A percentile compares a stretch with the other conserved stretches of the same genome.
Conservation (phyloP, 1,284 basidiomycete genomes). For the Pseudozyma sp. region DNA sequence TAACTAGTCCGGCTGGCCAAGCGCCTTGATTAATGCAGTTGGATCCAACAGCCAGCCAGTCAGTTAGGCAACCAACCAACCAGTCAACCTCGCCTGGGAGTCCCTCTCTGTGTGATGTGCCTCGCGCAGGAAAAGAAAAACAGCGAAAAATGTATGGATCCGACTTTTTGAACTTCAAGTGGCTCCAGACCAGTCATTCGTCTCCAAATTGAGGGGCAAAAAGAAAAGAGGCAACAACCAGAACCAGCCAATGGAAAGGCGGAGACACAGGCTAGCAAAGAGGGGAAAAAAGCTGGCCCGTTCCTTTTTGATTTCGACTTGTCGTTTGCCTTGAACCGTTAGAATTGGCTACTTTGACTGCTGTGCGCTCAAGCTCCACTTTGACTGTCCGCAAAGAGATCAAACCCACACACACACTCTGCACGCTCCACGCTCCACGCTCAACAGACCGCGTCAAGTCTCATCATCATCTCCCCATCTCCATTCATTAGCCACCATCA, state of each 20-base stretch:
- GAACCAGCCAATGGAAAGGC: slow-evolving; percentile 6
- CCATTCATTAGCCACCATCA: slow-evolving; percentile 13
- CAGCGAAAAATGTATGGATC: not conserved
- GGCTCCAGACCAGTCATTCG: slow-evolving; percentile 11
- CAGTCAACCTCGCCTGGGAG: no score
- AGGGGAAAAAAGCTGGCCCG: not conserved
- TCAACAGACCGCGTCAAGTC: slow-evolving; percentile 17
- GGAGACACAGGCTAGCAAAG: not conserved
- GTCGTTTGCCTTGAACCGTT: slow-evolving; percentile 24
- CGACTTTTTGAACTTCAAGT: not conserved
- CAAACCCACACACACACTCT: slow-evolving; percentile 19
- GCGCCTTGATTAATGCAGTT: no score
- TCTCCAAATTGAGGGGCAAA: not conserved
- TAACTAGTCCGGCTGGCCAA: no score
- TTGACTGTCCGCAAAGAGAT: slow-evolving; percentile 8
- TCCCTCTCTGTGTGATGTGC: no score
- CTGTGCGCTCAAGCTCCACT: slow-evolving; percentile 6
- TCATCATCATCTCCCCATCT: slow-evolving; percentile 11
- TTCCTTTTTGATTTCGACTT: slow-evolving; percentile 14
- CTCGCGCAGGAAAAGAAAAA: slow-evolving; percentile 8
- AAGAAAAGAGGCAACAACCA: slow-evolving; percentile 2
- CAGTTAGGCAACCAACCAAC: no score
- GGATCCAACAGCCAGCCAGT: no score
- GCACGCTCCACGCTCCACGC: slow-evolving; percentile 42
- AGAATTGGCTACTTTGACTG: slow-evolving; percentile 6